Evolutionary conservation across 139 green algal species (phyloP).

Genomic region (Dunaliella primolecta): DNA sequence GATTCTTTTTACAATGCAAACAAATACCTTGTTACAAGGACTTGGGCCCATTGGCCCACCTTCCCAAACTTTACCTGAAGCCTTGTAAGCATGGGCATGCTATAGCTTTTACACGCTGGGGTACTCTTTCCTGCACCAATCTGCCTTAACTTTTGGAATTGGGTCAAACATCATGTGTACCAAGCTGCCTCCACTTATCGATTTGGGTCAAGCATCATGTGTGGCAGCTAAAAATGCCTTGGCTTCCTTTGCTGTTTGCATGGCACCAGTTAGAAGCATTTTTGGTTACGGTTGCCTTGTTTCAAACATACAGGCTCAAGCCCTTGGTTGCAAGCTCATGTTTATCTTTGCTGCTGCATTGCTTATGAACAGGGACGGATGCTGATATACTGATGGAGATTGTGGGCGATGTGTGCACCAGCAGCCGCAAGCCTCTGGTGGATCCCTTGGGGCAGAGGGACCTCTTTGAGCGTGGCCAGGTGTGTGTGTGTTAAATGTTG

Average conservation of each 20-base stretch:
- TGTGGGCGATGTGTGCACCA: constrained; percentile 25
- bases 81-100: neutral
- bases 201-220: too few relatives aligned
- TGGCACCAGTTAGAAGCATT: too few relatives aligned
- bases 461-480: constrained; percentile 39
- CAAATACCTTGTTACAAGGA: neutral
- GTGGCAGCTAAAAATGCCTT: too few relatives aligned
- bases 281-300: too few relatives aligned
- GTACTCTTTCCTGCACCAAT: too few relatives aligned
- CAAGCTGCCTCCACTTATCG: too few relatives aligned
- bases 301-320: neutral
- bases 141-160: too few relatives aligned
- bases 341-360: neutral
- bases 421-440: constrained; percentile 13
- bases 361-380: neutral
- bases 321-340: neutral
- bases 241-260: too few relatives aligned
- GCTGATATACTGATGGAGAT: constrained; percentile 30
- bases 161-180: too few relatives aligned
- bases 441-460: constrained; percentile 13
- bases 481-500: neutral
- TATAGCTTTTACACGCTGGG: neutral
- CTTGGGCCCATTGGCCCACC: neutral
- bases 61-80: neutral
- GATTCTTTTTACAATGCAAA: neutral